Evolutionary conservation across 306 rosid species (phyloP), one percentile per base, ranked within the genome.

Genomic region (Luffa aegyptiaca): DNA sequence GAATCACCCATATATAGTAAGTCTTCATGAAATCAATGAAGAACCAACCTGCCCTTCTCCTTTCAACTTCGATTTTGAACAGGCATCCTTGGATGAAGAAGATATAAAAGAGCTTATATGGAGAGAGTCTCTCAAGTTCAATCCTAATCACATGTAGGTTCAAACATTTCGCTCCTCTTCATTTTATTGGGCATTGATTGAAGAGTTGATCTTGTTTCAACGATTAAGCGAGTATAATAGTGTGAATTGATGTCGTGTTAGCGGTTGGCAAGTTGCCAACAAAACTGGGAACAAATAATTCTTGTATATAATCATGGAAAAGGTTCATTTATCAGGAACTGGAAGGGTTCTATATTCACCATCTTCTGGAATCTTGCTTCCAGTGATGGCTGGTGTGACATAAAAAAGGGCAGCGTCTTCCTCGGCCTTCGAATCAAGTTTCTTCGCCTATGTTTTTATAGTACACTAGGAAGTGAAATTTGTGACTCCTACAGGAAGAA

Each of bases 21-120:
- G 97, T 84, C 97, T 95, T 76, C 98, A 95, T 61, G 97, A 93
- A 89, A 91, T 95, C 89, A 95, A 95, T 4, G 98, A 95, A 87
- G 98, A 95, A 89, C 98, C 98, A 14, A 84, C 79, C 82, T 90
- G 97, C 86, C 90, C 90, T 39, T 86, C 90, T 80, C 93, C 97
- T 13, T 95, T 95, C 13, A 45, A 82, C 86, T 92, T 95, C 81
- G 97, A 91, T 79, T 95, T 95, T 5, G 98, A 95, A 77, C 96
- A 87, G 87, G 53, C 92, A 75, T 84, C 85, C 71, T 83, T 95
- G 83, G 80, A 85, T 55, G 98, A 95, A 87, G 98, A 92, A 73
- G 98, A 95, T 78, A 91, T 95, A 84, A 95, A 89, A 89, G 96
- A 92, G 76, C 97, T 95, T 77, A 86, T 92, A 86, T 95, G 98